Percentiles rank a stretch among this genome's conserved stretches.
Conservation (phyloP, 352 stramenopile genomes). For the Phytopythium cucurbitacearum region DNA sequence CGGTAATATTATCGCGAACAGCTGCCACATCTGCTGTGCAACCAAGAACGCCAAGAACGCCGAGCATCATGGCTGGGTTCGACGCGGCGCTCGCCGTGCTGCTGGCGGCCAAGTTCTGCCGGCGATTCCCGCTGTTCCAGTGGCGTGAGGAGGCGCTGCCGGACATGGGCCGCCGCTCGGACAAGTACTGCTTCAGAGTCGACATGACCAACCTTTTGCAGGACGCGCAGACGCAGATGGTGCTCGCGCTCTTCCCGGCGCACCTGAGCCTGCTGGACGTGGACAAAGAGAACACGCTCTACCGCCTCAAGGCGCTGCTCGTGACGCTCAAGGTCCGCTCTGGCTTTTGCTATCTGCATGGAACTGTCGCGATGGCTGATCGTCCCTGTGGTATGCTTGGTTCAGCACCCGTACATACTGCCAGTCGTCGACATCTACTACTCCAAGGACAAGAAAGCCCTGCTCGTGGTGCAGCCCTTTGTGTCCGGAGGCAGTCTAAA, state of each 20-base stretch:
- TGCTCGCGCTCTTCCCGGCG: constrained; percentile 55
- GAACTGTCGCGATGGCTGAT: no score
- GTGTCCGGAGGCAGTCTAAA: constrained; percentile 44
- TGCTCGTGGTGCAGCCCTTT: constrained; percentile 72
- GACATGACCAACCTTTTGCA: constrained; percentile 65
- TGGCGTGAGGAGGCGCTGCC: constrained; percentile 69
- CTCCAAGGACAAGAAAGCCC: constrained; percentile 53
- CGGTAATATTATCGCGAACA: no score
- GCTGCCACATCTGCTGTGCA: not conserved
- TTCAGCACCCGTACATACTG: constrained; percentile 68
- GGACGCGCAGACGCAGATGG: constrained; percentile 44
- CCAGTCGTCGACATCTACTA: constrained; percentile 67
- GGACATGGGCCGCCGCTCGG: constrained; percentile 41
- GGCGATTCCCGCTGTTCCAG: constrained; percentile 57
- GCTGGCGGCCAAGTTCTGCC: constrained; percentile 70
- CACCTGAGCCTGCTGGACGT: constrained; percentile 59
- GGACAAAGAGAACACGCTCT: constrained; percentile 46
- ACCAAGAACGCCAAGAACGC: no score
- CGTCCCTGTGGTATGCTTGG: not conserved
- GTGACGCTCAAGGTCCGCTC: constrained; percentile 59
- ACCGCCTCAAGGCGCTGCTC: constrained; percentile 72
- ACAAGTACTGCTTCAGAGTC: constrained; percentile 73
- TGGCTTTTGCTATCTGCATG: not conserved
- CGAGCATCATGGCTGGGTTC: constrained; percentile 14
- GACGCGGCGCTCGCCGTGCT: constrained; percentile 62